Conservation (phyloP, 208 protist genomes). For the Trypanosoma vivax region DNA sequence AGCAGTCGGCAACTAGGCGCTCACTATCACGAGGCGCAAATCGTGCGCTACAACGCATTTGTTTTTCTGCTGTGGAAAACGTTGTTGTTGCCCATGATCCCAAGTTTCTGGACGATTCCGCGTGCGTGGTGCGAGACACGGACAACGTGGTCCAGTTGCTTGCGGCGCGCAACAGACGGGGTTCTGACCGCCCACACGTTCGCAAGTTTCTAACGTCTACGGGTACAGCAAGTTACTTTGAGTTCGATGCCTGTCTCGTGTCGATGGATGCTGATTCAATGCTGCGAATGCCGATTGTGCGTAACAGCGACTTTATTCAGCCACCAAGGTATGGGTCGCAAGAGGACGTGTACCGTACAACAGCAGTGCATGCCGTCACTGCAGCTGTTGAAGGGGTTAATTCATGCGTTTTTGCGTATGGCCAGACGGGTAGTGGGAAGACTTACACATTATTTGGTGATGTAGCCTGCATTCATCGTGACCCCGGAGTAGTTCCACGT, state of each 20-base stretch:
- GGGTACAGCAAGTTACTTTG: slow-evolving; percentile 58
- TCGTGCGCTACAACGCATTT: slow-evolving; percentile 46
- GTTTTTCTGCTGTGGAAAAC: slow-evolving; percentile 67
- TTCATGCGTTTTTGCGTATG: slow-evolving; percentile 87
- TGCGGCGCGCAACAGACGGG: slow-evolving; percentile 24
- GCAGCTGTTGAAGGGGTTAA: slow-evolving; percentile 82
- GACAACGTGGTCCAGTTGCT: slow-evolving; percentile 60
- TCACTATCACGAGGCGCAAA: slow-evolving; percentile 9
- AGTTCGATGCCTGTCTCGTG: slow-evolving; percentile 53
- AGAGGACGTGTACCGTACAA: slow-evolving; percentile 64
- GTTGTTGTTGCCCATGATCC: slow-evolving; percentile 72
- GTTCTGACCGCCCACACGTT: slow-evolving; percentile 12
- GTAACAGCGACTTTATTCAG: slow-evolving; percentile 57
- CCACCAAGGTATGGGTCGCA: slow-evolving; percentile 59
- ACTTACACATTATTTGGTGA: slow-evolving; percentile 90
- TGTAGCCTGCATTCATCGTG: slow-evolving; percentile 37
- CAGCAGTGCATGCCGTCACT: slow-evolving; percentile 59
- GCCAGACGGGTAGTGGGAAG: slow-evolving; percentile 90
- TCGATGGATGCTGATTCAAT: slow-evolving; percentile 53
- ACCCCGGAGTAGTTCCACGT: slow-evolving; percentile 62
- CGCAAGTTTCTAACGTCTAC: slow-evolving; percentile 29
- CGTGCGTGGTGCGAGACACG: slow-evolving; percentile 45
- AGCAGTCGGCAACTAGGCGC: not conserved
- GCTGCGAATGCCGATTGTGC: slow-evolving; percentile 57
- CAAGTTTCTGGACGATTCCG: slow-evolving; percentile 35